Percentiles rank a stretch among this genome's conserved stretches.
Evolutionary conservation across 495 filamentous ascomycete species (phyloP).

Genomic region (Neurospora africana): DNA sequence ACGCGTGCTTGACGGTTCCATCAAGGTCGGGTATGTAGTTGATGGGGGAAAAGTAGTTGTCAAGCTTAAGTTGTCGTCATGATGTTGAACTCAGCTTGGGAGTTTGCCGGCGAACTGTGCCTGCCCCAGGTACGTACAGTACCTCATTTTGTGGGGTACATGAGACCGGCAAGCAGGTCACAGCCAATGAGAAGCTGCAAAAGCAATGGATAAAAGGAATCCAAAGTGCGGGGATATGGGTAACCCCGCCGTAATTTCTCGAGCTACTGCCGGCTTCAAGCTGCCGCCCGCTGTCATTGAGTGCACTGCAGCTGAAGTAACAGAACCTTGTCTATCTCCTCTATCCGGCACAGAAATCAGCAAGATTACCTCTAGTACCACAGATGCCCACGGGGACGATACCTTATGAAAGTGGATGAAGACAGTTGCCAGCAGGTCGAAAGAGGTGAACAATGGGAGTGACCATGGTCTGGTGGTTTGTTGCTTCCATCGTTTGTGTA

Average conservation of each 20-base stretch:
- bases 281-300: not conserved
- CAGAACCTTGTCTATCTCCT: no score
- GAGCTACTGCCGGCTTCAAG: not conserved
- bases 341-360: no score
- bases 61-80: not conserved
- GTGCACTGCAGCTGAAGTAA: no score
- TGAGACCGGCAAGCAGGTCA: not conserved
- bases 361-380: no score
- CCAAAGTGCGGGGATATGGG: not conserved
- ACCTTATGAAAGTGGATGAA: no score
- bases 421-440: not conserved
- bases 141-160: not conserved
- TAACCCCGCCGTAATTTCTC: not conserved
- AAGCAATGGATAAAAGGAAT: not conserved
- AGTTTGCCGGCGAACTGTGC: not conserved
- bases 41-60: not conserved
- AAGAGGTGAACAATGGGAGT: not conserved
- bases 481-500: not conserved
- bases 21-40: not conserved
- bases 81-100: not conserved
- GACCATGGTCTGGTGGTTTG: not conserved
- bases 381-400: no score
- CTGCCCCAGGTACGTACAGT: not conserved
- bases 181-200: not conserved
- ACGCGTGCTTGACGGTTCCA: not conserved